Base-by-base conservation (phyloP, 352 stramenopile genomes). In the Pythium rishiriense region DNA sequence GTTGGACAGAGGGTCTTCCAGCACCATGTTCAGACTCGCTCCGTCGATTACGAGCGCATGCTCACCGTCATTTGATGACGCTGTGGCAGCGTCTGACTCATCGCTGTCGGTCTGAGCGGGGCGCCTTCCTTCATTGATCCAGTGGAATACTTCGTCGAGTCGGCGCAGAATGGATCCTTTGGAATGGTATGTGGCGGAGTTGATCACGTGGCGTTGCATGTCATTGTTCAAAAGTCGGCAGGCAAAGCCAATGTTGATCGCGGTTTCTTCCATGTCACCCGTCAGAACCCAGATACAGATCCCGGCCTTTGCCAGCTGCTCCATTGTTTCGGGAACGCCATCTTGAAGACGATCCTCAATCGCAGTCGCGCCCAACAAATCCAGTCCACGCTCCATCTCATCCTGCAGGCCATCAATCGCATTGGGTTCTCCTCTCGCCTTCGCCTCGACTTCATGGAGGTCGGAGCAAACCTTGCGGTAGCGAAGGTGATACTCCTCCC, bases 1-100 rank as follows among this genome's bases (percentile, higher is more conserved):
- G 59, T 91, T 91, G 63, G 85, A 82, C 33, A 91, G 61, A 5
- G 80, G 75, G 28, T 91, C 78, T 68, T 85, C 81, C 4, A 96
- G 62, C 12, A 94, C 83, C 63, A 88, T 60, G 42, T 74, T 86
- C n/a, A 99, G 75, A 24, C 90, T 95, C 42, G 87, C 91, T 24
- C 97, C 97, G 70, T 98, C 96, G 42, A 99, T 98, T 50, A 99
- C 88, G 12, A 99, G 72, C 22, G 93, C 95, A 64, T 93, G 79
- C 29, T 90, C 81, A 1, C 75, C 71, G 9, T 56, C 43, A 3
- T 73, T 81, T 21, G 69, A 63, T 11, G 31, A 39, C 14, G 42
- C 55, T 14, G 62, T 67, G 4, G 73, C 72, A 24, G 73, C 57
- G 7, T 72, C 45, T 14, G 17, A 68, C 2, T 74, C 57, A 7